Conservation (phyloP, 2,329 filamentous ascomycete species). For the Zymoseptoria pseudotritici region DNA sequence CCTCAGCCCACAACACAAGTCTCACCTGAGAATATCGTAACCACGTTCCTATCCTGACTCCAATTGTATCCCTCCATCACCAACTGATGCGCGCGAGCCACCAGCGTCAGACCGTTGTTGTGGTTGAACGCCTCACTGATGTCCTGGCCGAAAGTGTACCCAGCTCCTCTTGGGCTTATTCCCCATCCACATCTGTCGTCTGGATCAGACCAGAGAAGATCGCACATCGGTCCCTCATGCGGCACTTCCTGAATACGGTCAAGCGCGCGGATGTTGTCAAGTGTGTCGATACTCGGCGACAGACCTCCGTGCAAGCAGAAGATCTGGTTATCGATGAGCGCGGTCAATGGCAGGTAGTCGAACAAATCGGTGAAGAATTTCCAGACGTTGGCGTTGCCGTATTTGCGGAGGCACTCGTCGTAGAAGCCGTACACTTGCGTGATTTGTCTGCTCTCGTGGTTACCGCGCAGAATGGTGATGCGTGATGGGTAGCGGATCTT, state of each 20-base stretch:
- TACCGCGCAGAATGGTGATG: slow-evolving; percentile 96
- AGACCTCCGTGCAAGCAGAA: slow-evolving; percentile 97
- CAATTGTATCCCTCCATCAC: slow-evolving; percentile 99
- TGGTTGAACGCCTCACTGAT: slow-evolving; percentile 99
- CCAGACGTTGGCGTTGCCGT: slow-evolving; percentile 98
- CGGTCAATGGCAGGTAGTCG: slow-evolving; percentile 94
- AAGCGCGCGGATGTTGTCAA: slow-evolving; percentile 89
- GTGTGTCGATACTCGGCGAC: slow-evolving; percentile 89
- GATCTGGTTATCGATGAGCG: slow-evolving; percentile 97
- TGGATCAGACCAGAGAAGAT: slow-evolving; percentile 94
- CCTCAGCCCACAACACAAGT: slow-evolving; percentile 19
- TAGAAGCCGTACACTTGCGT: slow-evolving; percentile 99
- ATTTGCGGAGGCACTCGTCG: slow-evolving; percentile 97
- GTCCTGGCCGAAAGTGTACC: slow-evolving; percentile 71
- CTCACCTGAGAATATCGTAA: slow-evolving; percentile 93
- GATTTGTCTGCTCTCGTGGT: slow-evolving; percentile 98
- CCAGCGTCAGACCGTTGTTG: slow-evolving; percentile 93
- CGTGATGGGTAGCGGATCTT: slow-evolving; percentile 97
- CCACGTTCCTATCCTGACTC: slow-evolving; percentile 96
- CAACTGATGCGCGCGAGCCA: slow-evolving; percentile 92
- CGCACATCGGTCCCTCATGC: slow-evolving; percentile 97
- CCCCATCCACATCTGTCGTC: slow-evolving; percentile 78
- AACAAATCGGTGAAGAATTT: slow-evolving; percentile 99
- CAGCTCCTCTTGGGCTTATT: slow-evolving; percentile 58
- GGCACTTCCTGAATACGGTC: slow-evolving; percentile 98